phyloP scores from a whole-genome alignment of 805 yeast genomes.

The Ogataea philodendri region DNA sequence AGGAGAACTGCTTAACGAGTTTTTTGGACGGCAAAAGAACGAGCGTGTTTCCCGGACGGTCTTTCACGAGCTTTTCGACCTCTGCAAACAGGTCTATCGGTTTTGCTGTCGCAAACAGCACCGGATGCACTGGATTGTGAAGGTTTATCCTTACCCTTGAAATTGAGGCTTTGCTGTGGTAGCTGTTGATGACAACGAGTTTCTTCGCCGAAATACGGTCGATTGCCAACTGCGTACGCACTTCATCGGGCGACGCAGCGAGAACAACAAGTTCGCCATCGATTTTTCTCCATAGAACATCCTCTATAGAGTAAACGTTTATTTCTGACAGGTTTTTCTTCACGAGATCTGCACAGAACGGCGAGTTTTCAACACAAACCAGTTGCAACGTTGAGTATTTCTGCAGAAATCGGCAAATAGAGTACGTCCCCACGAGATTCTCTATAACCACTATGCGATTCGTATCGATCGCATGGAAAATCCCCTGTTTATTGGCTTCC shows the following conservation, averaged over 20 bases:
- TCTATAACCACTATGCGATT: slow-evolving; percentile 7
- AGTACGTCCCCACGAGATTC: slow-evolving; percentile 11
- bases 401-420: slow-evolving; percentile 9
- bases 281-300: slow-evolving; percentile 1
- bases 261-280: slow-evolving; percentile 4
- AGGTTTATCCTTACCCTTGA: slow-evolving; percentile 1
- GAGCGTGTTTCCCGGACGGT: slow-evolving; percentile 6
- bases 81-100: slow-evolving; percentile 7
- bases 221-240: slow-evolving; percentile 7
- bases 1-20: slow-evolving; percentile 6
- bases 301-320: neutral
- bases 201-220: slow-evolving; percentile 1
- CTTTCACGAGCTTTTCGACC: slow-evolving; percentile 1
- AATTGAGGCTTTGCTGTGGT: neutral
- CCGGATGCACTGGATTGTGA: slow-evolving; percentile 1
- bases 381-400: slow-evolving; percentile 7
- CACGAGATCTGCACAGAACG: slow-evolving; percentile 11
- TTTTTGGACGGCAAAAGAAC: slow-evolving; percentile 16
- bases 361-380: slow-evolving; percentile 14
- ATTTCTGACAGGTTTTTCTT: slow-evolving; percentile 1
- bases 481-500: slow-evolving; percentile 3
- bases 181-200: slow-evolving; percentile 14
- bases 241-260: slow-evolving; percentile 1
- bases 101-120: slow-evolving; percentile 7
- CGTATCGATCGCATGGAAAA: slow-evolving; percentile 16